Evolutionary conservation across 371 early-diverging fungal species (phyloP), one percentile per base, ranked within the genome.

Genomic region (Lichtheimia corymbifera): DNA sequence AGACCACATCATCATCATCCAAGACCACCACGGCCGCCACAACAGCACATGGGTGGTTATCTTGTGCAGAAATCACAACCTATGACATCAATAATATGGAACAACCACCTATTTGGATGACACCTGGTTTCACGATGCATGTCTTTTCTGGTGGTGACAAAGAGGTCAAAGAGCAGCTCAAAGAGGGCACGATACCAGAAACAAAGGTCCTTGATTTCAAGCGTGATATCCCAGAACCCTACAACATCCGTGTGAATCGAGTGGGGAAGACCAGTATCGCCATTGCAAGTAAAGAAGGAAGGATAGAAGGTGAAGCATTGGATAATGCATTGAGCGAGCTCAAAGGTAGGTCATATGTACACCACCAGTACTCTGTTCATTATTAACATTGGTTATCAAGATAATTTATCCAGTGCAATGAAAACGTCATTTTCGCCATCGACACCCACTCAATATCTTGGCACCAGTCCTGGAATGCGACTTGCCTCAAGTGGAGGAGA

Each of bases 31-130:
- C 47, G 6, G 17, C 2, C 0, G 5, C n/a, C 0, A 17, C 5
- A 43, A 2, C 44, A 15, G 25, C 15, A 27, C 6, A 14, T 15
- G 58, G 71, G 0, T 83, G 82, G 81, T 55, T 83, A 4, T 74
- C 83, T 1, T 74, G 78, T 66, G 82, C 81, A 14, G 85, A 85
- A 55, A 83, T 83, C 35, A 70, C 75, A 5, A 80, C 85, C 0
- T 85, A 82, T 42, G 57, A 56, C 35, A 35, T 42, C 9, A 27
- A 13, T 28, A 6, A 20, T 74, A 74, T 22, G 35, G 75, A 84
- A 17, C 71, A 73, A 2, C 71, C 72, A 3, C 58, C 80, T 13
- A 53, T 85, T 18, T 85, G 85, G 85, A 71, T 70, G 2, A 65
- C 66, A 7, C 72, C 70, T 5, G 83, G 82, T 62, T 80, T 85